Evolutionary conservation across 192 early-diverging fungal species (phyloP).

Genomic region (Podila epicladia): DNA sequence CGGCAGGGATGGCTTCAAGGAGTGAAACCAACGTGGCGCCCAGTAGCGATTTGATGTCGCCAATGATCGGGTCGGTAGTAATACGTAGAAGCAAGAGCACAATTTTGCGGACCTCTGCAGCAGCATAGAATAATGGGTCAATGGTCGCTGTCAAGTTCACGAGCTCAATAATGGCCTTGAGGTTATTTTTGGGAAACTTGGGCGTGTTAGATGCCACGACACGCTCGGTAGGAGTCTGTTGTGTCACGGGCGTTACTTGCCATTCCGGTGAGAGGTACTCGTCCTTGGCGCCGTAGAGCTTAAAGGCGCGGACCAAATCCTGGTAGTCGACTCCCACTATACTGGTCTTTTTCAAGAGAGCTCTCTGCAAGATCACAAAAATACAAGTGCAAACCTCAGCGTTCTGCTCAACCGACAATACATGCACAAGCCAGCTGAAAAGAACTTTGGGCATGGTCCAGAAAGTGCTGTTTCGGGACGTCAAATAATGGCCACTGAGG

Average conservation of each 20-base stretch:
- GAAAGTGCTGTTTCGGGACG: constrained; percentile 14
- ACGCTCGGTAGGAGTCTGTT: constrained; percentile 10
- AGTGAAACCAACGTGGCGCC: constrained; percentile 30
- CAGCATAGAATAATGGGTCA: constrained; percentile 32
- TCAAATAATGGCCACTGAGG: constrained; percentile 17
- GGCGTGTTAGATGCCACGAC: constrained; percentile 7
- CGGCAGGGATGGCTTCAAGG: constrained; percentile 18
- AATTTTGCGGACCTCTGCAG: constrained; percentile 21
- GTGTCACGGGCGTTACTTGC: constrained; percentile 26
- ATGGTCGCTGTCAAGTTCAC: constrained; percentile 39
- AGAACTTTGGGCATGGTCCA: constrained; percentile 41
- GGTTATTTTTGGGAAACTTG: constrained; percentile 31
- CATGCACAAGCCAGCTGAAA: constrained; percentile 36
- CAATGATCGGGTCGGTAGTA: constrained; percentile 47
- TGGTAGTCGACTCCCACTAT: constrained; percentile 26
- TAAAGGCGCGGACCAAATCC: constrained; percentile 21
- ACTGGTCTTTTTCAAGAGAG: constrained; percentile 16
- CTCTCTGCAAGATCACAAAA: constrained; percentile 21
- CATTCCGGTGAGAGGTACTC: constrained; percentile 18
- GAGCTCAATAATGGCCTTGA: constrained; percentile 29
- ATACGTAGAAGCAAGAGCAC: constrained; percentile 25
- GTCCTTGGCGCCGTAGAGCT: constrained; percentile 29
- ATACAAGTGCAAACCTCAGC: constrained; percentile 8
- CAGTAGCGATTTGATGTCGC: constrained; percentile 29
- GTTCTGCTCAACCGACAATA: constrained; percentile 25